Base-by-base conservation (phyloP, 805 yeast genomes). In the Cyberlindnera veronae region DNA sequence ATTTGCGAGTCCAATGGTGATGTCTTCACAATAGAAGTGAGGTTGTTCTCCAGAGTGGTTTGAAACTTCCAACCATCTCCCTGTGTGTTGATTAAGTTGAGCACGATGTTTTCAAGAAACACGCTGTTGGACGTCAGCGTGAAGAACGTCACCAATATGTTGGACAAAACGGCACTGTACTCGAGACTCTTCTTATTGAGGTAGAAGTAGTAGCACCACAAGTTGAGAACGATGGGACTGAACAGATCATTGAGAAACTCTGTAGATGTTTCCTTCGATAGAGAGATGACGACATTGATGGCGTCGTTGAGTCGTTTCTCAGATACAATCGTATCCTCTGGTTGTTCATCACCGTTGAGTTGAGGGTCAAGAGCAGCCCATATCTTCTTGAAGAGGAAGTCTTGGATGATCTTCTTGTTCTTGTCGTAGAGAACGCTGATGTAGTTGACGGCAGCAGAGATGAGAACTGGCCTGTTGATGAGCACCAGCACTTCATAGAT, bases 241-340 rank as follows among this genome's bases (percentile, higher is more conserved):
- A 50, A 54, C 18, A 76, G 38, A 11, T 53, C 61, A 14, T 47
- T 45, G 8, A 72, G 41, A 13, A 76, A 53, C 4, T 62, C 67
- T 1, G 45, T 42, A 1, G 66, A 57, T 1, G 68, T 48, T 32
- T 69, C 71, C 50, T 77, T 77, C 0, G 81, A 63, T 9, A 86
- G 50, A 0, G 91, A 79, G 1, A 83, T 58, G n/a, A 82, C 49
- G 0, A 82, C 86, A 57, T 83, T 83, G 17, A 84, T 65, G 5
- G 69, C 66, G 56, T 83, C 80, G 50, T 84, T 82, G 15, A 84
- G 57, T 4, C 70, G 68, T 15, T 68, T 65, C 36, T 76, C 83
- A 6, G 64, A 38, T 0, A 72, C 69, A 1, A 74, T 49, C 1
- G 67, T 54, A 3, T 57, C 58, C 5, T 57, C 58, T 2, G 44